These are phyloP conservation scores for Pelargonium fulgidum DNA, from an alignment of 441 rosid genomes.

Conservation along the genomic window DNA sequence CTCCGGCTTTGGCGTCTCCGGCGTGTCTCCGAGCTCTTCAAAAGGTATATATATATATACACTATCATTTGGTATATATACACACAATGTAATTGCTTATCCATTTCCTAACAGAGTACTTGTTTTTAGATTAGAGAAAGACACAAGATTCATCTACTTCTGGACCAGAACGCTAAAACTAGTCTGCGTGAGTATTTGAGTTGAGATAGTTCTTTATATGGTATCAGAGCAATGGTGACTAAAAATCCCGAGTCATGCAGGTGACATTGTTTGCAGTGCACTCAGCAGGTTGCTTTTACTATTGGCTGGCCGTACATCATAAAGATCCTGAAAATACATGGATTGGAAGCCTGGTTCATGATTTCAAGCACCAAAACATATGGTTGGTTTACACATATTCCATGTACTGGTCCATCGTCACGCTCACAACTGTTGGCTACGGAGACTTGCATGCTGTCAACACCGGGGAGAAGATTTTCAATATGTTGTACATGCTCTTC, in stretches of 20 bases:
- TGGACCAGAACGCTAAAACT: conserved; percentile 53
- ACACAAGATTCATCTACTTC: conserved; percentile 65
- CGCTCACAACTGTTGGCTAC: conserved; percentile 86
- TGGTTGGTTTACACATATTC: conserved; percentile 88
- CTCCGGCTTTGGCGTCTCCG: conserved; percentile 89
- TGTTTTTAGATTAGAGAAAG: conserved; percentile 66
- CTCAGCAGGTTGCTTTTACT: conserved; percentile 76
- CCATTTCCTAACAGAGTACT: too few relatives aligned
- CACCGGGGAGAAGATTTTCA: conserved; percentile 61
- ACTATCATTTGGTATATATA: too few relatives aligned
- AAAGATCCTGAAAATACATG: conserved; percentile 42
- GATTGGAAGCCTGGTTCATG: conserved; percentile 50
- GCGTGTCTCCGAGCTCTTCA: conserved; percentile 63
- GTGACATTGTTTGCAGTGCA: conserved; percentile 74
- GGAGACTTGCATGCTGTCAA: conserved; percentile 83
- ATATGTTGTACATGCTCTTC: conserved; percentile 77
- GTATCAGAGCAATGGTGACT: too few relatives aligned
- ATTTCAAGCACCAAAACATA: conserved; percentile 59
- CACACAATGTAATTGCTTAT: too few relatives aligned
- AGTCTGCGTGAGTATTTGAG: conserved; percentile 45
- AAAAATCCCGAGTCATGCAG: conserved; percentile 26
- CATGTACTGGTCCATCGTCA: conserved; percentile 89
- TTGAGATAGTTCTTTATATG: background rate
- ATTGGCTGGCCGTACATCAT: conserved; percentile 62
- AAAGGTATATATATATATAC: conserved; percentile 33